phyloP scores from a whole-genome alignment of 805 yeast species.

The Starmerella sirachaensis region DNA sequence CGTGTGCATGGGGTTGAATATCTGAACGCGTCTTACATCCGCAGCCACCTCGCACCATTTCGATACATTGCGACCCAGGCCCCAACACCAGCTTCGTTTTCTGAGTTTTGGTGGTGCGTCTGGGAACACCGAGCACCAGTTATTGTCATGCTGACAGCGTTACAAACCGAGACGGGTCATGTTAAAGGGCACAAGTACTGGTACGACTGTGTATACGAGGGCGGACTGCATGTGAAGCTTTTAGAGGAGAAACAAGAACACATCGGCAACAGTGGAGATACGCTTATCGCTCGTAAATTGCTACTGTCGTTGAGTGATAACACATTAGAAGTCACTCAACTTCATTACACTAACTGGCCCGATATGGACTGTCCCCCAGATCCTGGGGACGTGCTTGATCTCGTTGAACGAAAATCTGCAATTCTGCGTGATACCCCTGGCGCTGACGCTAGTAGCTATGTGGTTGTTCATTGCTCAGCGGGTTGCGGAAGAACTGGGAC shows the following conservation, averaged over 20 bases:
- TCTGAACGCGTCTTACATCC: conserved; percentile 72
- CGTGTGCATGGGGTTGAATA: conserved; percentile 44
- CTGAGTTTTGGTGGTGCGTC: conserved; percentile 76
- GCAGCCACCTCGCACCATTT: conserved; percentile 28
- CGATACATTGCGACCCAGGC: conserved; percentile 89
- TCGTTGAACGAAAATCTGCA: conserved; percentile 37
- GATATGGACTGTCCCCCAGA: conserved; percentile 62
- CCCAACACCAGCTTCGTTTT: conserved; percentile 65
- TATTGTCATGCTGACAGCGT: conserved; percentile 62
- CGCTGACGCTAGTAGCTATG: conserved; percentile 15
- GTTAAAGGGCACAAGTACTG: conserved; percentile 83
- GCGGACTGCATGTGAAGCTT: conserved; percentile 21
- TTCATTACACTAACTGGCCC: conserved; percentile 75
- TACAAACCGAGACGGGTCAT: conserved; percentile 62
- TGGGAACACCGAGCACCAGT: conserved; percentile 54
- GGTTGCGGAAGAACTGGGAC: conserved; percentile 98
- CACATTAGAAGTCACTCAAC: conserved; percentile 46
- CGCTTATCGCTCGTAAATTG: conserved; percentile 35
- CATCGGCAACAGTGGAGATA: background rate
- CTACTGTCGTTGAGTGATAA: conserved; percentile 25
- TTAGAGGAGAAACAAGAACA: conserved; percentile 21
- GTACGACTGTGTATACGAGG: conserved; percentile 45
- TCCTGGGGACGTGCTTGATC: conserved; percentile 50
- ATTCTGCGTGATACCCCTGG: conserved; percentile 25
- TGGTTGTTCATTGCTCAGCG: conserved; percentile 83